Percentiles rank a stretch among this genome's conserved stretches.
Conservation (phyloP, 139 green algal genomes). For the Haematococcus sp. region DNA sequence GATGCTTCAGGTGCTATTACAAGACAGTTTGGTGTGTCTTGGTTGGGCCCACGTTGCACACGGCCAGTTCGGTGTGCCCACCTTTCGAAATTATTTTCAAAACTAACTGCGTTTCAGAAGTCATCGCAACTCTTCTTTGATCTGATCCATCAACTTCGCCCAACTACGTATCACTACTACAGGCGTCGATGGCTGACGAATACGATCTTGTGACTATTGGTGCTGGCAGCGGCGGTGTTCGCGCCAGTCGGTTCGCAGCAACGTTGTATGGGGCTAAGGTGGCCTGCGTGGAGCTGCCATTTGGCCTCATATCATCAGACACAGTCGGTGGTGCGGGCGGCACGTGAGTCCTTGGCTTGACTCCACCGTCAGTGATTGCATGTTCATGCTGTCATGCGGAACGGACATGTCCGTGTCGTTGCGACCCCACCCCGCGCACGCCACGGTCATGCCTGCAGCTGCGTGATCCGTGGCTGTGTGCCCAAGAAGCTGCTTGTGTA, state of each 20-base stretch:
- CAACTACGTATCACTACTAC: too few relatives aligned
- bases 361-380: too few relatives aligned
- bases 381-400: too few relatives aligned
- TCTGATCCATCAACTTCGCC: constrained; percentile 17
- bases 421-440: too few relatives aligned
- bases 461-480: constrained; percentile 97
- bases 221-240: constrained; percentile 73
- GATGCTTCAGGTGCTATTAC: too few relatives aligned
- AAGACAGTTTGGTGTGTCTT: too few relatives aligned
- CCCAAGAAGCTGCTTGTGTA: constrained; percentile 99
- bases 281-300: constrained; percentile 89
- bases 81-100: too few relatives aligned
- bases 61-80: too few relatives aligned
- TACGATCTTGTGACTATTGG: constrained; percentile 85
- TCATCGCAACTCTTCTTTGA: not conserved
- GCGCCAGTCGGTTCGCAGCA: constrained; percentile 64
- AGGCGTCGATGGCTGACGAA: constrained; percentile 48
- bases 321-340: constrained; percentile 79
- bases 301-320: constrained; percentile 77
- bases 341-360: constrained; percentile 56
- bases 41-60: too few relatives aligned
- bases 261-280: constrained; percentile 77
- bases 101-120: too few relatives aligned
- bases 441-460: too few relatives aligned
- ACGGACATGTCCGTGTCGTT: too few relatives aligned